phyloP scores from a whole-genome alignment of 2,329 filamentous ascomycete species.

The Didymosphaeria variabile region DNA sequence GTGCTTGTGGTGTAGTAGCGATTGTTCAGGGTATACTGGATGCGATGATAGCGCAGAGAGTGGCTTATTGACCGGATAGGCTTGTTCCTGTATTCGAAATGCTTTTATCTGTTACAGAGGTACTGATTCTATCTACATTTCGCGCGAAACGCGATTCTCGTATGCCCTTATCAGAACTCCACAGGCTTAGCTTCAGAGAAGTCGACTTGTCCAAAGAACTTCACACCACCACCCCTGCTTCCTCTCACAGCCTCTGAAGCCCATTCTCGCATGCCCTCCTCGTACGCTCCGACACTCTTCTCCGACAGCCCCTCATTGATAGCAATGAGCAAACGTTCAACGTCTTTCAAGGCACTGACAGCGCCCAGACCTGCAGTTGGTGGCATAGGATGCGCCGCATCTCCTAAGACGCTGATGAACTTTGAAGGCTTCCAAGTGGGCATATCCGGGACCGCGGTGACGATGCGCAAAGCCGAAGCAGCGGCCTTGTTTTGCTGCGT shows the following conservation, averaged over 20 bases:
- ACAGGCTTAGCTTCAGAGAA: not conserved
- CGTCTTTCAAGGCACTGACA: constrained; percentile 51
- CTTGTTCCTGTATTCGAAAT: no score
- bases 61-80: no score
- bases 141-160: no score
- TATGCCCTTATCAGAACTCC: not conserved
- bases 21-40: no score
- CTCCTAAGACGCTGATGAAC: constrained; percentile 51
- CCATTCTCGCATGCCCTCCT: not conserved
- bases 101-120: no score
- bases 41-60: no score
- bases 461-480: constrained; percentile 45
- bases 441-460: constrained; percentile 44
- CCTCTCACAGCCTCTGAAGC: not conserved
- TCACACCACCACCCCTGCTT: not conserved
- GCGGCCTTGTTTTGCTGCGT: constrained; percentile 33
- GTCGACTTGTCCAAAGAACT: not conserved
- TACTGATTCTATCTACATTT: no score
- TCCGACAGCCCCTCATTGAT: not conserved
- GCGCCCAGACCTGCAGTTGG: constrained; percentile 53
- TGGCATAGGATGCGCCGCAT: constrained; percentile 52
- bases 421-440: constrained; percentile 42
- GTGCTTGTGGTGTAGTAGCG: no score
- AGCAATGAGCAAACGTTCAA: constrained; percentile 33
- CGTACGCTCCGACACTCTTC: not conserved